Percentiles rank a stretch among this genome's conserved stretches.
Evolutionary conservation across 352 stramenopile genomes (phyloP).

Genomic region (Thalassiosira oceanica): DNA sequence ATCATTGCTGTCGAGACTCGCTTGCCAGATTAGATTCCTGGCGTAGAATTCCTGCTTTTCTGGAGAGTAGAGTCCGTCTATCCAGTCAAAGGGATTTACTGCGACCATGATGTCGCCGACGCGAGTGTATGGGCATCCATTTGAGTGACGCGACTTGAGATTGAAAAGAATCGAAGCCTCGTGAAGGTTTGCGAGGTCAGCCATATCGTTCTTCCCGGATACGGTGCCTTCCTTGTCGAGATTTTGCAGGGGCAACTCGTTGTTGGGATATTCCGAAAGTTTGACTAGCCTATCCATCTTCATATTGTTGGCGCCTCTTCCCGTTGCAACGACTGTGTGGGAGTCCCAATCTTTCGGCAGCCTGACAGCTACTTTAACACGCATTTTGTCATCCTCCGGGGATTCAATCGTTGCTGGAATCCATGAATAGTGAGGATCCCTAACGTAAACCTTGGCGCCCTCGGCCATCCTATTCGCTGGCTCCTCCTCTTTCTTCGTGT

Average conservation of each 20-base stretch:
- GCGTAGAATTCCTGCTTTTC: constrained; percentile 65
- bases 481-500: too few species aligned
- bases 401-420: constrained; percentile 43
- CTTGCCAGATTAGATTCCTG: constrained; percentile 66
- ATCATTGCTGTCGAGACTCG: neutral
- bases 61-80: constrained; percentile 62
- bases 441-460: constrained; percentile 33
- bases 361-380: constrained; percentile 35
- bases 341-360: constrained; percentile 49
- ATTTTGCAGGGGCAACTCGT: constrained; percentile 74
- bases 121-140: constrained; percentile 90
- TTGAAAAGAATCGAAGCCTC: constrained; percentile 93
- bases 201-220: constrained; percentile 84
- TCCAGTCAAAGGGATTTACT: constrained; percentile 77
- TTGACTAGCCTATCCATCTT: constrained; percentile 36
- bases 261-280: constrained; percentile 58
- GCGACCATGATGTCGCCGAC: constrained; percentile 87
- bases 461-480: constrained; percentile 16
- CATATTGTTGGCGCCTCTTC: neutral
- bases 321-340: constrained; percentile 27
- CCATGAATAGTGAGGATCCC: constrained; percentile 45
- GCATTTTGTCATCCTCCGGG: constrained; percentile 29
- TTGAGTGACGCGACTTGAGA: constrained; percentile 87
- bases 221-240: constrained; percentile 47
- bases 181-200: constrained; percentile 92